Conservation (phyloP, 1,139 yeast species). For the Wickerhamomyces sp. region DNA sequence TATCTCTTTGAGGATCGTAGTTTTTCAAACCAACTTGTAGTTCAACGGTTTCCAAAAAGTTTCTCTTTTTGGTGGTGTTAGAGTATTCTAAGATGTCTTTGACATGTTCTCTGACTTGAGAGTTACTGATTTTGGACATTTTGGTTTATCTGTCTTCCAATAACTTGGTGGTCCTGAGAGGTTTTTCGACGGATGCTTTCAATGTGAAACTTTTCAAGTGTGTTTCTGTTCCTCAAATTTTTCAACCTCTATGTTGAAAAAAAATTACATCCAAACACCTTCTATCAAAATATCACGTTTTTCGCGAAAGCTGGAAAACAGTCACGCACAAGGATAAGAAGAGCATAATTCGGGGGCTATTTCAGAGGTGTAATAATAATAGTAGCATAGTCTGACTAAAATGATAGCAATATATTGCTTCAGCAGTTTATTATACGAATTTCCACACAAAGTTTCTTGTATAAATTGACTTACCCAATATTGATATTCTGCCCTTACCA, state of each 20-base stretch:
- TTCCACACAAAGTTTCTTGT: too few relatives aligned
- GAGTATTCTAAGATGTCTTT: conserved; percentile 88
- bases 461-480: too few relatives aligned
- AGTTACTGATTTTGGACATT: conserved; percentile 91
- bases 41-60: conserved; percentile 99
- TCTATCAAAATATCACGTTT: too few relatives aligned
- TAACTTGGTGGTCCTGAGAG: conserved; percentile 37
- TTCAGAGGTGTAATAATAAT: background rate
- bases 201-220: background rate
- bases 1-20: conserved; percentile 99
- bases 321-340: background rate
- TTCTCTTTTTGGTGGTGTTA: conserved; percentile 97
- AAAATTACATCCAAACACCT: conserved; percentile 9
- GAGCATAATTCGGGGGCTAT: too few relatives aligned
- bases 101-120: conserved; percentile 97
- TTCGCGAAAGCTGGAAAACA: background rate
- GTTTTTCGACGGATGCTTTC: conserved; percentile 33
- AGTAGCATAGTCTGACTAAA: too few relatives aligned
- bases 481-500: too few relatives aligned
- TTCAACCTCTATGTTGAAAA: conserved; percentile 5
- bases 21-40: conserved; percentile 99
- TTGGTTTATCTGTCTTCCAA: conserved; percentile 65
- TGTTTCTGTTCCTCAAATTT: conserved; percentile 6
- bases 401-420: too few relatives aligned
- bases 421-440: too few relatives aligned